Conservation (phyloP, 768 basidiomycete genomes). For the Pleurotus tuber-regium region DNA sequence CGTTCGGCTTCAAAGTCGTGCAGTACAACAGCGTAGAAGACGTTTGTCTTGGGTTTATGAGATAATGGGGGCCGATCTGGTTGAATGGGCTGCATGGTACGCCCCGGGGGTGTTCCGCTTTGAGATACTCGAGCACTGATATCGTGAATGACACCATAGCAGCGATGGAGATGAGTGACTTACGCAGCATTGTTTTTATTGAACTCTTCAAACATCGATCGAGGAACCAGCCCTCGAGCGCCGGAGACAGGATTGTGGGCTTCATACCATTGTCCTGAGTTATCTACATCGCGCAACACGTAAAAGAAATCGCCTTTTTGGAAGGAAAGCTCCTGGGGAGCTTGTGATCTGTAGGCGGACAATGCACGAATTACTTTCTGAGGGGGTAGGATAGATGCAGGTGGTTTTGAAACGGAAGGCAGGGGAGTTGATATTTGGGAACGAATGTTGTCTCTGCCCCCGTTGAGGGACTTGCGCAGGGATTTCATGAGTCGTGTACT, state of each 20-base stretch:
- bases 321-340: constrained; percentile 87
- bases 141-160: background rate
- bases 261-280: constrained; percentile 74
- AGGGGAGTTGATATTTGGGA: constrained; percentile 72
- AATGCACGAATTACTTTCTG: constrained; percentile 95
- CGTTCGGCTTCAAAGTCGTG: constrained; percentile 97
- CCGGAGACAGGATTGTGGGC: constrained; percentile 93
- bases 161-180: constrained; percentile 27
- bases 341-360: constrained; percentile 57
- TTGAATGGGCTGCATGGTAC: constrained; percentile 21
- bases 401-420: constrained; percentile 67
- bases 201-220: constrained; percentile 87
- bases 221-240: constrained; percentile 88
- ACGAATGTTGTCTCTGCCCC: constrained; percentile 54
- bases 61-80: constrained; percentile 21
- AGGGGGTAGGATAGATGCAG: constrained; percentile 73
- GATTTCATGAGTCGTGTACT: constrained; percentile 61
- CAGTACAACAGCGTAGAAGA: constrained; percentile 91
- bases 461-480: constrained; percentile 77
- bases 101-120: constrained; percentile 1
- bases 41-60: constrained; percentile 47
- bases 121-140: constrained; percentile 9
- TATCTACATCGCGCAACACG: constrained; percentile 73
- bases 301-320: constrained; percentile 97
- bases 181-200: constrained; percentile 67